phyloP scores from a whole-genome alignment of 345 rosid genomes.

The Brassica napus region DNA sequence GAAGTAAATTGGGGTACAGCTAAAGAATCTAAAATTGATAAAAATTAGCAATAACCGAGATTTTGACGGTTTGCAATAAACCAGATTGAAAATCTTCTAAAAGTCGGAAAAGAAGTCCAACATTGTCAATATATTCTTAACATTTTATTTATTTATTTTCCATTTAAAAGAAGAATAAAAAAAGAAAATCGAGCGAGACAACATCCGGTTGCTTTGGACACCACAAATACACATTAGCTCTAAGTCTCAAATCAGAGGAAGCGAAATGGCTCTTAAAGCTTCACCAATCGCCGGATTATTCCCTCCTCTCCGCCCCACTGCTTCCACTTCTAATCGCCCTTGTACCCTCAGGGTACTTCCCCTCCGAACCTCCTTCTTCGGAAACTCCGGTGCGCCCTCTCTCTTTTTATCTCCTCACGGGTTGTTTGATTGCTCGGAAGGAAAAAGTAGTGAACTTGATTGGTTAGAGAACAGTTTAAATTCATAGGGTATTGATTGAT shows the following conservation, averaged over 20 bases:
- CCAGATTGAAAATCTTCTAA: too few relatives aligned
- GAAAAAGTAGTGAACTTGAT: neutral
- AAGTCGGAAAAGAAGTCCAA: too few relatives aligned
- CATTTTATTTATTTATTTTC: neutral
- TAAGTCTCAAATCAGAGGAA: conserved; percentile 8
- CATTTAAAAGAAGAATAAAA: too few relatives aligned
- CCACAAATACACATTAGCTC: conserved; percentile 22
- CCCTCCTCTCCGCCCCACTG: conserved; percentile 38
- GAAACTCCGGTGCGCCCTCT: conserved; percentile 29
- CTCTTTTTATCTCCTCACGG: neutral
- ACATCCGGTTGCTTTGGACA: conserved; percentile 23
- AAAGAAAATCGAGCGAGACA: neutral
- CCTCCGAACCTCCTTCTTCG: conserved; percentile 46
- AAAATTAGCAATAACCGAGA: too few relatives aligned
- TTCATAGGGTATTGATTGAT: neutral
- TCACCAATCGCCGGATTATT: conserved; percentile 47
- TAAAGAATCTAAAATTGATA: too few relatives aligned
- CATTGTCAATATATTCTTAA: too few relatives aligned
- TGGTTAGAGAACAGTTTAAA: conserved; percentile 15
- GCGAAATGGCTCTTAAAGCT: conserved; percentile 47
- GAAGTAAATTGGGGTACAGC: too few relatives aligned
- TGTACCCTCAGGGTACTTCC: conserved; percentile 28
- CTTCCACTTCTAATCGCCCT: conserved; percentile 33
- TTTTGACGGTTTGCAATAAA: too few relatives aligned
- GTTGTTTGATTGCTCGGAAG: neutral